These are phyloP conservation scores for Yarrowia sp. DNA, from an alignment of 805 yeast species.

Conservation along the genomic window DNA sequence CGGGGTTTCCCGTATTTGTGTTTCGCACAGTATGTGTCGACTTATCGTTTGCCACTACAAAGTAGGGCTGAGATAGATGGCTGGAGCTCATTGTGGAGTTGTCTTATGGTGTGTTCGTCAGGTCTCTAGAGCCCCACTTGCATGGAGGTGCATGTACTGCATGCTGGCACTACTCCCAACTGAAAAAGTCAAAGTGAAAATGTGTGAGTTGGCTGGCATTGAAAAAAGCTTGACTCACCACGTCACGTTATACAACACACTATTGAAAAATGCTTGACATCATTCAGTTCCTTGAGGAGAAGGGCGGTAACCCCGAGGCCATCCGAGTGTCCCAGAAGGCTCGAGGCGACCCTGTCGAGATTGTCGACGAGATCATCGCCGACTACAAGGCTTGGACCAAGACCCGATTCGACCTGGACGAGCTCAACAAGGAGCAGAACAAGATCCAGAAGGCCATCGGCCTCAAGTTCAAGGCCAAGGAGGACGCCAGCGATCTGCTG, in stretches of 20 bases:
- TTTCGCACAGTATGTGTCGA: neutral
- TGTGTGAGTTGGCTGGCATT: neutral
- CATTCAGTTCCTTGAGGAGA: conserved; percentile 85
- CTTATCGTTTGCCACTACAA: conserved; percentile 9
- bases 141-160: too few relatives aligned
- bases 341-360: conserved; percentile 90
- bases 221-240: neutral
- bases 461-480: conserved; percentile 86
- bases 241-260: conserved; percentile 2
- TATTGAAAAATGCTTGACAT: conserved; percentile 76
- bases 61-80: neutral
- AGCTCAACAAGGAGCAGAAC: conserved; percentile 81
- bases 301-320: conserved; percentile 92
- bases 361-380: conserved; percentile 90
- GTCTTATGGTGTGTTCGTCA: neutral
- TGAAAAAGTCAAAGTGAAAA: conserved; percentile 24
- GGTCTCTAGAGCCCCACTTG: neutral
- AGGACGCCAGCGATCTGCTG: conserved; percentile 82
- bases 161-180: neutral
- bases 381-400: conserved; percentile 92
- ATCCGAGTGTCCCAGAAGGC: conserved; percentile 87
- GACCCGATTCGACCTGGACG: conserved; percentile 86
- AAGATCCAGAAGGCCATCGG: conserved; percentile 92
- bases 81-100: neutral
- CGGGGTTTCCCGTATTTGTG: neutral